phyloP scores from a whole-genome alignment of 176 grass and related monocot genomes.

The Oryza australiensis region DNA sequence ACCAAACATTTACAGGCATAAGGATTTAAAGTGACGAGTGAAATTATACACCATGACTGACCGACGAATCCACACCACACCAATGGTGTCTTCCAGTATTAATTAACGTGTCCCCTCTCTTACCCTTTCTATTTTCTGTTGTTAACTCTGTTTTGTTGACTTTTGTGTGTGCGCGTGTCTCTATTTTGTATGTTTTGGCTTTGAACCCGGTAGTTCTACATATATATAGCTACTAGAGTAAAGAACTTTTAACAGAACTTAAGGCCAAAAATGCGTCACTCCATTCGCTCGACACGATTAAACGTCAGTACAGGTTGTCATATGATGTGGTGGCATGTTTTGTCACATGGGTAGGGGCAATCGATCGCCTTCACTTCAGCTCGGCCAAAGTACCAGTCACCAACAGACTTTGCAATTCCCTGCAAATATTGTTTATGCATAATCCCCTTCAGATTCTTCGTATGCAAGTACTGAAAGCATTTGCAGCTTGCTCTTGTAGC shows the following conservation, averaged over 20 bases:
- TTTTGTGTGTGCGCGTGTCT: neutral
- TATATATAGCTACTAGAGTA: neutral
- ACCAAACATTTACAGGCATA: too few relatives aligned
- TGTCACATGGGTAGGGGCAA: slow-evolving; percentile 75
- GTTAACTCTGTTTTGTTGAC: neutral
- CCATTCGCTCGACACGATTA: neutral
- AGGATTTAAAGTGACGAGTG: too few relatives aligned
- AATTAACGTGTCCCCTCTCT: too few relatives aligned
- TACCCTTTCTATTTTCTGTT: neutral
- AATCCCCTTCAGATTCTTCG: neutral
- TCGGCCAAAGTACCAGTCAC: slow-evolving; percentile 86
- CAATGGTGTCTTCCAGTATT: too few relatives aligned
- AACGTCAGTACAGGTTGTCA: neutral
- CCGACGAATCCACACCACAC: too few relatives aligned
- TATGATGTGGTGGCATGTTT: slow-evolving; percentile 66
- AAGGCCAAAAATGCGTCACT: neutral
- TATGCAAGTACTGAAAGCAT: neutral
- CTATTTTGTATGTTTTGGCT: neutral
- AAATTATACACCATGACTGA: too few relatives aligned
- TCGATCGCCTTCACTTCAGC: slow-evolving; percentile 75
- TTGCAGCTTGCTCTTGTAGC: neutral
- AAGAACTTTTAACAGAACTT: neutral
- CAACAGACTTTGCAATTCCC: slow-evolving; percentile 73
- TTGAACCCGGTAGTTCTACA: neutral
- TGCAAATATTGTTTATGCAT: neutral